Base-by-base conservation (phyloP, 306 rosid genomes). In the Potentilla sterilis region DNA sequence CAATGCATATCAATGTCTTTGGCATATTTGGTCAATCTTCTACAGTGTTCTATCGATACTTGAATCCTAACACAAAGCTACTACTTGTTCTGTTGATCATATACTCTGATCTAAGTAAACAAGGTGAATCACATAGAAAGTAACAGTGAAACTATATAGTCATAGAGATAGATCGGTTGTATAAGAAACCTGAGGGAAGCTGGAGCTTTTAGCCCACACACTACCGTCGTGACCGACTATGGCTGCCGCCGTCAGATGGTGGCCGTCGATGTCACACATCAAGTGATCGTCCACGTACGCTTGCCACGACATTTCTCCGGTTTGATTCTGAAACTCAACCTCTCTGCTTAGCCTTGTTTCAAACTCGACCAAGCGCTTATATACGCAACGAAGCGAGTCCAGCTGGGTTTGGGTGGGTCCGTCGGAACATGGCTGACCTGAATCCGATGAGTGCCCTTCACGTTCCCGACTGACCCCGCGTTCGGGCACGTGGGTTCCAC, bases 251-350 rank as follows among this genome's bases (percentile, higher is more conserved):
- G 75, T 49, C 74, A 89, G 88, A 61, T 69, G 87, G 28, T 89
- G 78, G n/a, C 92, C 92, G 11, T 89, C 93, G 42, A 89, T 85
- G 0, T 92, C 93, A 73, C 96, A 92, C 70, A 90, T 75, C 73
- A 92, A 89, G 81, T 92, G 97, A 2, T 92, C 96, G 42, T 92
- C 97, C 2, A 92, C 96, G 58, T 92, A 92, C 6, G 89, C n/a
- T 75, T 92, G 96, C 97, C 96, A 92, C 93, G 97, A 92, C 96
- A 92, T 91, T 83, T 58, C 75, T 37, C 34, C 42, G 40, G 61
- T 8, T 28, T 5, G 48, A 34, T 70, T 22, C 43, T 18, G 12
- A 69, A 55, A 57, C 55, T 46, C 57, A 4, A 67, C 21, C 57
- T 69, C 2, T 28, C 16, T 48, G 7, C 54, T 3, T 41, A 6